Conservation (phyloP, 2,329 filamentous ascomycete species). For the Kalmusia sp. region DNA sequence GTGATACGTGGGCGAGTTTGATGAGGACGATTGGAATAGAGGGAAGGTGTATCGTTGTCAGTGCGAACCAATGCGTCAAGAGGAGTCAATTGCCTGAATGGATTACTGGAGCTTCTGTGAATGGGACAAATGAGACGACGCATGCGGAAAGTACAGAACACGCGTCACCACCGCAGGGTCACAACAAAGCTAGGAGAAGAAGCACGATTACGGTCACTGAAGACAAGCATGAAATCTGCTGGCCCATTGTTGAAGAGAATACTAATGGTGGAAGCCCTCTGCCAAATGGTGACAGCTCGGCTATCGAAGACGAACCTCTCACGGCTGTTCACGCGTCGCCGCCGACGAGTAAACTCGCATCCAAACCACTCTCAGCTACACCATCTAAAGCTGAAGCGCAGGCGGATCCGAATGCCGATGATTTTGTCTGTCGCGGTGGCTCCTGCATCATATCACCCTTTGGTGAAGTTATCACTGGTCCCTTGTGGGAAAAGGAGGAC, state of each 20-base stretch:
- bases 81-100: constrained; percentile 64
- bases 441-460: constrained; percentile 81
- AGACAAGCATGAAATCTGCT: constrained; percentile 57
- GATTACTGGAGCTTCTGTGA: constrained; percentile 50
- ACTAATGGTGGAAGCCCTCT: constrained; percentile 32
- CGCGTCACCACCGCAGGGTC: constrained; percentile 7
- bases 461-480: constrained; percentile 80
- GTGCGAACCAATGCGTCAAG: constrained; percentile 81
- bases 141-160: constrained; percentile 8
- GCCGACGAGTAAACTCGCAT: constrained; percentile 6
- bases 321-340: constrained; percentile 23
- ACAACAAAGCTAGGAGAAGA: constrained; percentile 37
- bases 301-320: constrained; percentile 22
- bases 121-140: not conserved
- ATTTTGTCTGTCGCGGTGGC: constrained; percentile 75
- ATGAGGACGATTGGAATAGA: constrained; percentile 84
- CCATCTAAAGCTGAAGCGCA: not conserved
- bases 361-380: constrained; percentile 7
- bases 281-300: constrained; percentile 17
- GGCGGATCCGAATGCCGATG: constrained; percentile 32
- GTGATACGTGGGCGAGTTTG: constrained; percentile 82
- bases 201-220: constrained; percentile 50
- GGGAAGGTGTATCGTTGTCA: constrained; percentile 84
- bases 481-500: constrained; percentile 80
- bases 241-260: constrained; percentile 39